Conservation (phyloP, 768 basidiomycete species). For the Candolleomyces aberdarensis region DNA sequence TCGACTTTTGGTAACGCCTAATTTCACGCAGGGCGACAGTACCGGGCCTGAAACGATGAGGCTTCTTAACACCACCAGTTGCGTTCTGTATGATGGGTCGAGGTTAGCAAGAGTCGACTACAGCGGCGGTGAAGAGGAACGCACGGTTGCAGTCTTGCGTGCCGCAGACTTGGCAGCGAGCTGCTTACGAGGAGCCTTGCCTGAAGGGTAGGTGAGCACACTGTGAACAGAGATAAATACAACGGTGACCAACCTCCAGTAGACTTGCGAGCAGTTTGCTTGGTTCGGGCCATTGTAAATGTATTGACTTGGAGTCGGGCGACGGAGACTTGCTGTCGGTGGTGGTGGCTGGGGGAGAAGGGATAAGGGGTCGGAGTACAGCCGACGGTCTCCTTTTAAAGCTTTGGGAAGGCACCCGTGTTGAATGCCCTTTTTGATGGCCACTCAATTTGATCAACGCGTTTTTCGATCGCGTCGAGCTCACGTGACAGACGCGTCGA, state of each 20-base stretch:
- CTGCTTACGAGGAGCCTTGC: slow-evolving; percentile 60
- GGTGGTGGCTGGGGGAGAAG: slow-evolving; percentile 23
- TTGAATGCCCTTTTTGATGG: background rate
- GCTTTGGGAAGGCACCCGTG: slow-evolving; percentile 13
- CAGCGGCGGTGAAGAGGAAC: slow-evolving; percentile 11
- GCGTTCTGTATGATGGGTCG: slow-evolving; percentile 30
- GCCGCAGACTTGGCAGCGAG: slow-evolving; percentile 59
- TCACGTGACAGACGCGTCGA: slow-evolving; percentile 15
- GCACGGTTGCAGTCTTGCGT: slow-evolving; percentile 51
- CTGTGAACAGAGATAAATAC: background rate
- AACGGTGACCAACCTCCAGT: slow-evolving; percentile 52
- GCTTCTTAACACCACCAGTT: slow-evolving; percentile 75
- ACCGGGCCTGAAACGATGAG: slow-evolving; percentile 78
- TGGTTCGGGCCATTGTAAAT: slow-evolving; percentile 62
- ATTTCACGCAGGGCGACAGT: slow-evolving; percentile 79
- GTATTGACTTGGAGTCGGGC: slow-evolving; percentile 6
- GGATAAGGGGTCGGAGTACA: slow-evolving; percentile 11
- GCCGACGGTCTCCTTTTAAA: slow-evolving; percentile 23
- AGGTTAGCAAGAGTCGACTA: background rate
- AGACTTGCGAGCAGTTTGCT: slow-evolving; percentile 76
- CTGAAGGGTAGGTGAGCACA: slow-evolving; percentile 21
- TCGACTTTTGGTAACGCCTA: slow-evolving; percentile 61
- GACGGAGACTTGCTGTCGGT: slow-evolving; percentile 2
- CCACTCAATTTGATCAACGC: slow-evolving; percentile 11
- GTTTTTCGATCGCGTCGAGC: slow-evolving; percentile 15